Conservation (phyloP, 2,329 filamentous ascomycete genomes). For the Ophiostoma quercus region DNA sequence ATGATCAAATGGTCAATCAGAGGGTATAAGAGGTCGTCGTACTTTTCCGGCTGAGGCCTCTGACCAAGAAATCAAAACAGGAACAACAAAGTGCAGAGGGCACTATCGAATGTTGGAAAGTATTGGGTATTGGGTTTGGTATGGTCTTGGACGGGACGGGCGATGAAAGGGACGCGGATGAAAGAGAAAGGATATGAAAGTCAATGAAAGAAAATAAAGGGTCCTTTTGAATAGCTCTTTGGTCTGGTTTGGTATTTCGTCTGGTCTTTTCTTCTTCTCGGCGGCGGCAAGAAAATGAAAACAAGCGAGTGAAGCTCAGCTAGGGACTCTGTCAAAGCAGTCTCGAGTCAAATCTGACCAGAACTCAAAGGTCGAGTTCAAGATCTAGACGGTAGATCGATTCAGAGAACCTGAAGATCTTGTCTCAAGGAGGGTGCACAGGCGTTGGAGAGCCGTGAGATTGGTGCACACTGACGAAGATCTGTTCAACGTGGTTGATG, state of each 20-base stretch:
- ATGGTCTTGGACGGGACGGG: not conserved
- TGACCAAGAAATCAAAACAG: not conserved
- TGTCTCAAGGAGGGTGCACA: not conserved
- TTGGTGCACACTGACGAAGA: not conserved
- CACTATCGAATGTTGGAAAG: slow-evolving; percentile 4
- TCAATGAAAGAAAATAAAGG: not conserved
- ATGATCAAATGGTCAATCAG: not conserved
- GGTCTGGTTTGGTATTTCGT: not conserved
- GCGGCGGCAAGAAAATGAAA: not conserved
- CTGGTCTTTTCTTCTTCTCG: not conserved
- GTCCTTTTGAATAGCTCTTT: not conserved
- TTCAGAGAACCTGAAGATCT: not conserved
- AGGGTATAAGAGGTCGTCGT: not conserved
- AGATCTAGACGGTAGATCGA: not conserved
- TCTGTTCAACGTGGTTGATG: not conserved
- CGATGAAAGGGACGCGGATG: not conserved
- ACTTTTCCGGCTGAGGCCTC: not conserved
- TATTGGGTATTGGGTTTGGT: not conserved
- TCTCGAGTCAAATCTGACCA: not conserved
- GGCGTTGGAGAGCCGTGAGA: not conserved
- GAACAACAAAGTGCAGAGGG: slow-evolving; percentile 2
- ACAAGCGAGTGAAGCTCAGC: not conserved
- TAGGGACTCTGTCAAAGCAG: not conserved
- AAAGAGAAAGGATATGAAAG: not conserved
- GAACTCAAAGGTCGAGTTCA: not conserved